phyloP scores from a whole-genome alignment of 2,329 filamentous ascomycete species.

The Fonsecaea nubica region DNA sequence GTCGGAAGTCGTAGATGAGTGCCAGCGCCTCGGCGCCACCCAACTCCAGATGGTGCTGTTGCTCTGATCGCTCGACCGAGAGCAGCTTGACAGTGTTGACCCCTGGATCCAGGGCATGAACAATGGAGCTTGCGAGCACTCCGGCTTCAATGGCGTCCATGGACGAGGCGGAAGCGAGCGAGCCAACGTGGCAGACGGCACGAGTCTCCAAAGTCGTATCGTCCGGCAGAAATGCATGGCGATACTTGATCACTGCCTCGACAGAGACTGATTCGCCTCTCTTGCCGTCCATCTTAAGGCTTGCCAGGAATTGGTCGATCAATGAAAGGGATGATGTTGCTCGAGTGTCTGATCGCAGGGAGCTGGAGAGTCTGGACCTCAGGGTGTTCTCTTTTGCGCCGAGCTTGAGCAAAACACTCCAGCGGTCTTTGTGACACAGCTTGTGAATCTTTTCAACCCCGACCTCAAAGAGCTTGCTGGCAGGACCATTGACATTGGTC shows the following conservation, averaged over 20 bases:
- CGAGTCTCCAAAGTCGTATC: conserved; percentile 24
- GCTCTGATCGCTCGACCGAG: conserved; percentile 4
- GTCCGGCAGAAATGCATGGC: conserved; percentile 26
- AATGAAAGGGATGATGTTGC: conserved; percentile 25
- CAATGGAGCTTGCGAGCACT: conserved; percentile 10
- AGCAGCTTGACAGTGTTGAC: conserved; percentile 11
- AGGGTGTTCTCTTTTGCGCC: conserved; percentile 29
- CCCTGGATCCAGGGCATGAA: conserved; percentile 25
- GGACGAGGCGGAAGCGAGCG: conserved; percentile 3
- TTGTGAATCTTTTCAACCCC: conserved; percentile 8
- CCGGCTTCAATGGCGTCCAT: conserved; percentile 5
- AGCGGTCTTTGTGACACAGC: conserved; percentile 30
- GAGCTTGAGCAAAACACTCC: conserved; percentile 42
- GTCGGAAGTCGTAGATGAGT: conserved; percentile 24
- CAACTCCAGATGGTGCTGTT: neutral
- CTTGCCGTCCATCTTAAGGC: conserved; percentile 31
- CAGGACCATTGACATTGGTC: conserved; percentile 21
- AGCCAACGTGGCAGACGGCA: conserved; percentile 12
- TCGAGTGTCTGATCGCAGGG: conserved; percentile 17
- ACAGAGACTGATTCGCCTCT: conserved; percentile 28
- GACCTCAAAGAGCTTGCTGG: conserved; percentile 14
- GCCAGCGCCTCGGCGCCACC: conserved; percentile 20
- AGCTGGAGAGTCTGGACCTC: conserved; percentile 28
- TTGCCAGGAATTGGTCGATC: conserved; percentile 33
- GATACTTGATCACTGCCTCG: conserved; percentile 24